Base-by-base conservation (phyloP, 306 rosid species). In the Casuarina cunninghamiana region DNA sequence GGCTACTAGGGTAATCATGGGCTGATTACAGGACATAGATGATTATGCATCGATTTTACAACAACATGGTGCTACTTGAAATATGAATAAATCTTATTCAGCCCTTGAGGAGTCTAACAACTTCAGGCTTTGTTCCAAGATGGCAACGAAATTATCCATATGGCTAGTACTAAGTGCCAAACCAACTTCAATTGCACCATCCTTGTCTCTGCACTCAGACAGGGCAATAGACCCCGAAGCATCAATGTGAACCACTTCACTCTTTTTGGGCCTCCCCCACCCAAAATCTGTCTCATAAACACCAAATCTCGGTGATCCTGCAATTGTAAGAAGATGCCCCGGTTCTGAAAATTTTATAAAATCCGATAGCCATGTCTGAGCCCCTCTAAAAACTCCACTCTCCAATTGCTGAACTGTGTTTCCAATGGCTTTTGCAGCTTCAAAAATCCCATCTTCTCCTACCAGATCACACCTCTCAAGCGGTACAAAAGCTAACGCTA, bases 211-310 rank as follows among this genome's bases (percentile, higher is more conserved):
- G 46, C 57, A 19, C 21, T 89, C 88, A 6, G 82, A 70, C 19
- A 85, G 74, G 72, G 84, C 71, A 63, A 89, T 16, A 0, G 82
- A 75, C 5, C 76, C 70, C 0, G 82, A 72, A 0, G 41, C 57
- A 51, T 82, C 87, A 67, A 76, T 32, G 5, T 87, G 88, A 2
- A 61, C 85, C 3, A 73, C 12, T 45, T 81, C 91, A 35, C 81
- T 68, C 61, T 79, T 87, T 61, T 54, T 80, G 0, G 91, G 89
- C 76, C 65, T 89, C 5, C 89, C 93, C 87, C 84, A 85, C 39
- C 93, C 93, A 75, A 89, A 89, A 83, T 89, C 87, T 19, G 83
- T 81, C 46, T 81, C 60, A 21, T 83, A 85, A 57, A 85, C 65
- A 0, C 44, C 84, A 61, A 82, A 3, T 46, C 49, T 89, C 5